Evolutionary conservation across 2,329 filamentous ascomycete species (phyloP), one percentile per base, ranked within the genome.

Genomic region (Colletotrichum incanum): DNA sequence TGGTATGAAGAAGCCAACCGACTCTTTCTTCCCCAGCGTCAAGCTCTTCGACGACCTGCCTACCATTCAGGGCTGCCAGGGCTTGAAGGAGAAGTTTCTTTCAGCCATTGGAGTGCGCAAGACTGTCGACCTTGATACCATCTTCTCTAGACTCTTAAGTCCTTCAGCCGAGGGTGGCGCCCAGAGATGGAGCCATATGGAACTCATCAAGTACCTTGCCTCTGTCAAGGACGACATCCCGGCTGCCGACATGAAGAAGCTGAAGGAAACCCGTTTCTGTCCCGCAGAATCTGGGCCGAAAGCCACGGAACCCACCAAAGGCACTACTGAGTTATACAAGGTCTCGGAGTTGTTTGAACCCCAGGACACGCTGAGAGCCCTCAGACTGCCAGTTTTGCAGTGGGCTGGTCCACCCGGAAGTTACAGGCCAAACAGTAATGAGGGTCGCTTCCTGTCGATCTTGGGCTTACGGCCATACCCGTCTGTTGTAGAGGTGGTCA

Each of bases 21-120:
- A 98, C 75, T 92, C 96, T 0, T 99, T 98, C 81, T 98, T 99
- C 78, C 91, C 94, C 2, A 93, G 91, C n/a, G 96, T 99, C 47
- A 96, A 94, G 80, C 86, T 99, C 0, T 99, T 99, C 78, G 95
- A 98, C 73, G 96, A 99, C 79, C 86, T 99, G 20, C 95, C 96
- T 0, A 92, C 93, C 16, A 91, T 98, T 1, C 90, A 92, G 74
- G 91, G 90, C 16, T 91, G 95, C 54, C 91, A 92, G 50, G 90
- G 91, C 41, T 89, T 98, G 16, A 98, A 98, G 79, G 96, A 98
- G 56, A 98, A 97, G 80, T 94, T 99, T 73, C 83, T 99, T 54
- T 84, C 89, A 3, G 90, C 93, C 2, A 86, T 99, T 41, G 96
- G 96, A 3, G 95, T 99, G 34, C 91, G 96, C 71, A 98, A 98